Conservation (phyloP, 2,329 filamentous ascomycete genomes). For the Calcarisporium arbuscula region DNA sequence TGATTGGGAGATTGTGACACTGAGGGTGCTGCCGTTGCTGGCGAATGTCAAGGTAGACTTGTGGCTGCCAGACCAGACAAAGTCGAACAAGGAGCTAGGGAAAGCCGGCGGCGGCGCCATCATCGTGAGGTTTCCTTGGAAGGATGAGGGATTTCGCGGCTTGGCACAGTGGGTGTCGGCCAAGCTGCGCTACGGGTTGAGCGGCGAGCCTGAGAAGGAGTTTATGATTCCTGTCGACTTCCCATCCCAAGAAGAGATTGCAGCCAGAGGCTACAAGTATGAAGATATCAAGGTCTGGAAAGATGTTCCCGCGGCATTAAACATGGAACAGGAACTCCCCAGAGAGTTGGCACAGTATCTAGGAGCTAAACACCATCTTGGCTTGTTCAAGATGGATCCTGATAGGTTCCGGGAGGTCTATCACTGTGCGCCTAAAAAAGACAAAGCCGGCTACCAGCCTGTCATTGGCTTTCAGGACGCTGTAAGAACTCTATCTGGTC, state of each 20-base stretch:
- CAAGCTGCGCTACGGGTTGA: slow-evolving; percentile 43
- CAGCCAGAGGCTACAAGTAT: slow-evolving; percentile 50
- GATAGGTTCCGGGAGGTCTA: slow-evolving; percentile 50
- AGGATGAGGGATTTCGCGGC: slow-evolving; percentile 42
- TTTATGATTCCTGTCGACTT: slow-evolving; percentile 60
- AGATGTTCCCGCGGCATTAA: slow-evolving; percentile 47
- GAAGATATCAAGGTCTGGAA: slow-evolving; percentile 62
- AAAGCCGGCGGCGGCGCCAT: slow-evolving; percentile 52
- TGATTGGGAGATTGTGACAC: slow-evolving; percentile 68
- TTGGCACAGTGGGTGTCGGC: slow-evolving; percentile 37
- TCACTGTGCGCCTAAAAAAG: slow-evolving; percentile 51
- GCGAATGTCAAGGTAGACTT: slow-evolving; percentile 62
- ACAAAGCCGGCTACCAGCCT: slow-evolving; percentile 56
- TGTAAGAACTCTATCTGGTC: slow-evolving; percentile 34
- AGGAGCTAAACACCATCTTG: slow-evolving; percentile 59
- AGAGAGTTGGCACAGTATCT: slow-evolving; percentile 58
- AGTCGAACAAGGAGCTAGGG: slow-evolving; percentile 44
- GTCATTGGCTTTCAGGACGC: slow-evolving; percentile 64
- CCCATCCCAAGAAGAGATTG: slow-evolving; percentile 51
- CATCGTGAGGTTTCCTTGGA: slow-evolving; percentile 61
- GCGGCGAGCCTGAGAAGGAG: slow-evolving; percentile 52
- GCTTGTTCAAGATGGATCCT: slow-evolving; percentile 62
- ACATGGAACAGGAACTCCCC: slow-evolving; percentile 53
- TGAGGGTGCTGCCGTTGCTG: slow-evolving; percentile 62
- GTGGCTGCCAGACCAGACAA: slow-evolving; percentile 61